Conservation (phyloP, 2,329 filamentous ascomycete genomes). For the Aspergillus chevalieri region DNA sequence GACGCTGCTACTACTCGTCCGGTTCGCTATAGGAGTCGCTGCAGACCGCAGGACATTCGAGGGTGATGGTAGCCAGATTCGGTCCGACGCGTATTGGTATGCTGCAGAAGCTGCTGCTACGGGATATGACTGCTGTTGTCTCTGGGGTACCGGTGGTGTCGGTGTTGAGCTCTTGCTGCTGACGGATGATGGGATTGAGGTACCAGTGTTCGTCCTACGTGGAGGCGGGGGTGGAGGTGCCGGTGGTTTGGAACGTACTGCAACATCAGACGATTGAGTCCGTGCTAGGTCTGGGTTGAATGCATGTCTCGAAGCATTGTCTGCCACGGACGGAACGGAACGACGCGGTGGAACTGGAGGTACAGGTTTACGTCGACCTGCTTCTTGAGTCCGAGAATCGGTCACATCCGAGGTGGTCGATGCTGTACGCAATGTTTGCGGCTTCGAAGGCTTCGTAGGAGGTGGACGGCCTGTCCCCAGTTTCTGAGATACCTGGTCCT, state of each 20-base stretch:
- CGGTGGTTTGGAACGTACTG: slow-evolving; percentile 16
- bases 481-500: slow-evolving; percentile 7
- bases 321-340: slow-evolving; percentile 5
- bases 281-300: not conserved
- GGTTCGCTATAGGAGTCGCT: slow-evolving; percentile 14
- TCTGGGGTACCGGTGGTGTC: slow-evolving; percentile 10
- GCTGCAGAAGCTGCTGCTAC: slow-evolving; percentile 21
- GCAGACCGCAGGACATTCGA: slow-evolving; percentile 14
- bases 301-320: not conserved
- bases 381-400: slow-evolving; percentile 11
- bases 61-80: slow-evolving; percentile 17
- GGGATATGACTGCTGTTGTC: slow-evolving; percentile 20
- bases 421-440: slow-evolving; percentile 34
- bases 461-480: slow-evolving; percentile 20
- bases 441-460: slow-evolving; percentile 42
- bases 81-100: slow-evolving; percentile 26
- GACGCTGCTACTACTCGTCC: slow-evolving; percentile 11
- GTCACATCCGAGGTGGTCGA: slow-evolving; percentile 18
- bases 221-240: slow-evolving; percentile 27
- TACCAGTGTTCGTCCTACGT: slow-evolving; percentile 24
- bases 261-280: slow-evolving; percentile 4
- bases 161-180: slow-evolving; percentile 2
- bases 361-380: slow-evolving; percentile 27
- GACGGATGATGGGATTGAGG: slow-evolving; percentile 10
- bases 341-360: slow-evolving; percentile 36